Evolutionary conservation across 108 stramenopile genomes (phyloP), one percentile per base, ranked within the genome.

Genomic region (Conticribra weissflogii): DNA sequence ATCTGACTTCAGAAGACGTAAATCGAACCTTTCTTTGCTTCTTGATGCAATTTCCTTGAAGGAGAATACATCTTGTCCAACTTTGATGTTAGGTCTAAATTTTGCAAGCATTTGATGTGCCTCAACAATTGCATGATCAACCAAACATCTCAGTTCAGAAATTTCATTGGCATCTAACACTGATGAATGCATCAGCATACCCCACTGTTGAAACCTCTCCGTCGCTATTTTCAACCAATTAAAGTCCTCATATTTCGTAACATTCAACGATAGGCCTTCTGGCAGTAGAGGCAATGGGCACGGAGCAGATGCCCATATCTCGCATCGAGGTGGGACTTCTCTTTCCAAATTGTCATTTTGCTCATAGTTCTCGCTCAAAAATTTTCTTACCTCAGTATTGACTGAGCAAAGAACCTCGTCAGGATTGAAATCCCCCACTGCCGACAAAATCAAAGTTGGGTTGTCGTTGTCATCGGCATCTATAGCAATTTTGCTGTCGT

Each of bases 11-110:
- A 49, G 32, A 46, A 85, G 31, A 17, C 76, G 56, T 30, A 87
- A 53, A 66, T 87, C 86, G 63, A 85, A 85, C 29, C 86, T 59
- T 34, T 85, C 52, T 44, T 73, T 59, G 14, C 76, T 71, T 28
- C 86, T 68, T 18, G 80, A 81, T 12, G 82, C 84, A 54, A 87
- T 87, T 72, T 87, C 86, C 54, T 69, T 76, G 47, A 87, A 87
- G 24, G 54, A 56, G 32, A 87, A 74, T 3, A 65, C 23, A 63
- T 85, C 84, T 62, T 70, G 34, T 12, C 84, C 84, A 44, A 85
- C 58, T 1, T 66, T 64, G 18, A 87, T 67, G 14, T 73, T 45
- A 7, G 86, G 84, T 32, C 68, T 66, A 51, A 81, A 63, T 1
- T 31, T 34, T 30, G 54, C 34, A 31, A 82, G 41, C 21, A 71